Evolutionary conservation across 306 rosid species (phyloP), one percentile per base, ranked within the genome.

Genomic region (Prunus kanzakura): DNA sequence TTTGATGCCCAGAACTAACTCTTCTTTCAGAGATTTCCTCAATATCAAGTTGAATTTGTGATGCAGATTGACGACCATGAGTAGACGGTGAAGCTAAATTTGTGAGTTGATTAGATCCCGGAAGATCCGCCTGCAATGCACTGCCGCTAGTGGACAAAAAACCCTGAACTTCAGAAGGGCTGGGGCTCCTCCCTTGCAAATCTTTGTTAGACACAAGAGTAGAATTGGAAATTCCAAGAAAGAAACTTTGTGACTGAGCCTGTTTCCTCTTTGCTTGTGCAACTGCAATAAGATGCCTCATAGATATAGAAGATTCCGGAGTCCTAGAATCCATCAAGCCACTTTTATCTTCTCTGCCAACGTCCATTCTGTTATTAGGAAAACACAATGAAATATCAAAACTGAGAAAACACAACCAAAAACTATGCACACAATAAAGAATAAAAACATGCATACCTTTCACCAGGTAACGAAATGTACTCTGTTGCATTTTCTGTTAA

Each of bases 251-350:
- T 1, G 93, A 77, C 65, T 91, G 89, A 67, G 98, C 79, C 78
- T 84, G 91, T 82, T 67, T 96, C 84, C 97, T 86, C 81, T 92
- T 96, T 3, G 96, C 98, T 82, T 89, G 98, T 60, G 99, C 99
- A 79, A 81, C 99, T 9, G 99, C 99, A 78, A 96, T 96, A 74
- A 96, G 99, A 85, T 91, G 86, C 79, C 76, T 91, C 96, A 96
- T 92, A 66, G 96, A 85, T 54, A 72, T 79, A 64, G 85, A 86
- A 81, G 91, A 72, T 64, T 92, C 98, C 2, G 95, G 80, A 71
- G 88, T 86, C 82, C 85, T 83, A 75, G 94, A 85, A 80, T 81
- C 95, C 71, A 78, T 38, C 43, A 76, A 64, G 72, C 81, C 71
- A 79, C 32, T 74, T 82, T 78, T 87, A 32, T 87, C 91, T 73